Conservation (phyloP, 1,139 yeast genomes). For the Yamadazyma membranifaciens region DNA sequence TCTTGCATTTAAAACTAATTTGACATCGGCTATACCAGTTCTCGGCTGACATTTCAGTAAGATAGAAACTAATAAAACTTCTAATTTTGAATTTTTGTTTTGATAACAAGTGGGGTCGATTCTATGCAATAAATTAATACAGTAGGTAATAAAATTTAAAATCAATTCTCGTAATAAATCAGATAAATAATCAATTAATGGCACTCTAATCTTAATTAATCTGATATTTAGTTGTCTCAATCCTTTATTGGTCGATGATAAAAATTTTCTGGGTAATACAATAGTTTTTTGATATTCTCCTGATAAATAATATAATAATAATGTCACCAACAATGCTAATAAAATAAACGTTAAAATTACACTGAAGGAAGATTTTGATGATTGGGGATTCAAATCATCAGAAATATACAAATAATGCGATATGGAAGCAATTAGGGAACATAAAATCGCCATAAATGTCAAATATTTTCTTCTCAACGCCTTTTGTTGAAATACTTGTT, state of each 20-base stretch:
- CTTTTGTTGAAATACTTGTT: slow-evolving; percentile 73
- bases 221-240: slow-evolving; percentile 78
- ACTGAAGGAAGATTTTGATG: slow-evolving; percentile 26
- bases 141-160: slow-evolving; percentile 29
- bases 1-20: slow-evolving; percentile 76
- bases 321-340: slow-evolving; percentile 66
- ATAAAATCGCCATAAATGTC: slow-evolving; percentile 59
- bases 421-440: slow-evolving; percentile 41
- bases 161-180: slow-evolving; percentile 44
- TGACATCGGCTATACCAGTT: slow-evolving; percentile 52
- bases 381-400: slow-evolving; percentile 25
- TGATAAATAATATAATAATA: slow-evolving; percentile 75
- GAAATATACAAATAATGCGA: slow-evolving; percentile 40
- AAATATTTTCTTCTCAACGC: slow-evolving; percentile 71
- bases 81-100: slow-evolving; percentile 36
- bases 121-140: slow-evolving; percentile 29
- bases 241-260: slow-evolving; percentile 82
- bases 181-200: slow-evolving; percentile 51
- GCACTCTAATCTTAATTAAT: slow-evolving; percentile 65
- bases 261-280: slow-evolving; percentile 74
- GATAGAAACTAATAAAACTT: slow-evolving; percentile 41
- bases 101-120: slow-evolving; percentile 34
- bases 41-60: slow-evolving; percentile 49
- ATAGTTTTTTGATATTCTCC: slow-evolving; percentile 89
- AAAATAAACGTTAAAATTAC: slow-evolving; percentile 60